These are phyloP conservation scores for Ceratobasidium sp. DNA, from an alignment of 1,284 basidiomycete genomes.

Conservation along the genomic window DNA sequence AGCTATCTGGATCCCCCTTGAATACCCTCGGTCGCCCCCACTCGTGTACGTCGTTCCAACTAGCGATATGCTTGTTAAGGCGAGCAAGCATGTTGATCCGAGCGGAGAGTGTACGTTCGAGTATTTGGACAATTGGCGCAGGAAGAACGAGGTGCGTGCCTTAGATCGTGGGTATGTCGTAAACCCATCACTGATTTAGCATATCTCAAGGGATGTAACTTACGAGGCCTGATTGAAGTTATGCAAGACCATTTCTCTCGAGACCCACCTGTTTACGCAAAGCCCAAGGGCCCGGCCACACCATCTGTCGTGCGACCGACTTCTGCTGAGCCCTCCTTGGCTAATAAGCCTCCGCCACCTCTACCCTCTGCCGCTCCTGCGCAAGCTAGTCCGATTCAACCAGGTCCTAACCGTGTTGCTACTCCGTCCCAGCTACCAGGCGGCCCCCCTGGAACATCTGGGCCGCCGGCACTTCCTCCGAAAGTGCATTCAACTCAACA, in stretches of 20 bases:
- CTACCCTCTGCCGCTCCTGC: conserved; percentile 48
- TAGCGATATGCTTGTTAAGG: conserved; percentile 86
- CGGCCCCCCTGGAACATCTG: conserved; percentile 3
- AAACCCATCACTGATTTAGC: conserved; percentile 42
- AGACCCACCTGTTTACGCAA: conserved; percentile 91
- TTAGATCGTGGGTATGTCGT: conserved; percentile 40
- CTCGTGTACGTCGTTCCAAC: conserved; percentile 97
- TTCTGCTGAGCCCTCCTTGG: conserved; percentile 48
- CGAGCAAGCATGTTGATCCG: conserved; percentile 80
- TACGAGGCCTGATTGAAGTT: conserved; percentile 72
- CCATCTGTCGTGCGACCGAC: conserved; percentile 41
- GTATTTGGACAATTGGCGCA: conserved; percentile 81
- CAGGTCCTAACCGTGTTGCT: background rate
- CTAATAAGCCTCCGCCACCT: conserved; percentile 48
- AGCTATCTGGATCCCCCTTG: conserved; percentile 85
- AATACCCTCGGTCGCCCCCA: conserved; percentile 84
- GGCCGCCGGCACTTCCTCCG: conserved; percentile 39
- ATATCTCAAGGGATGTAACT: conserved; percentile 68
- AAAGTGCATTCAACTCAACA: conserved; percentile 13
- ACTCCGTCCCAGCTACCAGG: conserved; percentile 14
- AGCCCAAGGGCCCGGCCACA: conserved; percentile 61
- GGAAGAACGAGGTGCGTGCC: conserved; percentile 80
- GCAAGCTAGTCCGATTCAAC: conserved; percentile 33
- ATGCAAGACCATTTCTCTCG: conserved; percentile 85
- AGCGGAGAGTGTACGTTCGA: conserved; percentile 78